These are phyloP conservation scores for Backusella parvicylindrica DNA, from an alignment of 192 early-diverging fungal species.

Conservation along the genomic window DNA sequence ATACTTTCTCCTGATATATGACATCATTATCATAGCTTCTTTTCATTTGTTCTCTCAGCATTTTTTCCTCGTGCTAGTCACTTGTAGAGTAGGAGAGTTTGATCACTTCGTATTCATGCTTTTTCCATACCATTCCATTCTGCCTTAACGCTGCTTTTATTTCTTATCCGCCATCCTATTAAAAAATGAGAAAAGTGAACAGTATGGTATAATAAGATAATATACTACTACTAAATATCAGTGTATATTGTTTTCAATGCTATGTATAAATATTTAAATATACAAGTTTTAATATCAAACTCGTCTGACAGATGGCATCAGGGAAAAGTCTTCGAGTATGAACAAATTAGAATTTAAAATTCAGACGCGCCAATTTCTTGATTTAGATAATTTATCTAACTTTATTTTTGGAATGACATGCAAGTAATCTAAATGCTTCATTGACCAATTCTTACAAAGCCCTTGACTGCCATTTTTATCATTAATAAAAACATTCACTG, in stretches of 20 bases:
- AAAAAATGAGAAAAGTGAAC: background rate
- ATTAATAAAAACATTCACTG: background rate
- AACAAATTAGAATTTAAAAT: background rate
- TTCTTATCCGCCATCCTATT: background rate
- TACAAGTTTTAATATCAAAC: background rate
- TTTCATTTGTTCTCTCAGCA: background rate
- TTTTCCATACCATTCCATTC: background rate
- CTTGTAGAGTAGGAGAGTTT: background rate
- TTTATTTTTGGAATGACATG: background rate
- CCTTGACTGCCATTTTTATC: background rate
- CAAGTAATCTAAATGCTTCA: slow-evolving; percentile 2
- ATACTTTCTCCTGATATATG: background rate
- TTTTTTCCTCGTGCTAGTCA: background rate
- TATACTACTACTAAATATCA: background rate
- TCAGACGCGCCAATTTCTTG: background rate
- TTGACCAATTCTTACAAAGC: background rate
- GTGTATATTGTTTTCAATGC: background rate
- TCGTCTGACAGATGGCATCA: background rate
- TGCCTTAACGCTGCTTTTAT: too few relatives aligned
- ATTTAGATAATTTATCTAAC: background rate
- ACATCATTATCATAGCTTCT: background rate
- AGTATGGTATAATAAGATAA: background rate
- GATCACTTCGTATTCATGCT: background rate
- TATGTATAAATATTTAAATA: background rate
- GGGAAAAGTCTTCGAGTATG: background rate